These are phyloP conservation scores for Huntiella omanensis DNA, from an alignment of 2,329 filamentous ascomycete species.

Conservation along the genomic window DNA sequence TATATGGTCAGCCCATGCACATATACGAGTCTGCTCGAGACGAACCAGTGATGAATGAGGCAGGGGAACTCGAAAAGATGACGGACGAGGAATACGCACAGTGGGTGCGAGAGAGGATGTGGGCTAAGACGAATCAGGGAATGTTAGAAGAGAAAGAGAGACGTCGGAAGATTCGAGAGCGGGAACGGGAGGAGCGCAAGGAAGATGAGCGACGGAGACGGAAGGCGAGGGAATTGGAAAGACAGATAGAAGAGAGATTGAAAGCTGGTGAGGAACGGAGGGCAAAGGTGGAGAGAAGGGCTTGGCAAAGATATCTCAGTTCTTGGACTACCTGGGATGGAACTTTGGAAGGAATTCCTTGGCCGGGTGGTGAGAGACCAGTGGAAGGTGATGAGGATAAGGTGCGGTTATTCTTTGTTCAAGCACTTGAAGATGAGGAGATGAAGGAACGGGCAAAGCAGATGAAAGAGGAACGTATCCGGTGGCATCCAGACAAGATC, in stretches of 20 bases:
- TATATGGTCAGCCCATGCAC: conserved; percentile 94
- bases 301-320: conserved; percentile 33
- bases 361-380: conserved; percentile 32
- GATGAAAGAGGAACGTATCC: conserved; percentile 69
- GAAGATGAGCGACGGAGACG: conserved; percentile 18
- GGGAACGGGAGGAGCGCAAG: conserved; percentile 15
- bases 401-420: conserved; percentile 51
- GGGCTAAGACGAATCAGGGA: conserved; percentile 81
- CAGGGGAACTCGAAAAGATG: conserved; percentile 59
- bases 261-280: conserved; percentile 45
- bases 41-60: conserved; percentile 18
- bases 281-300: conserved; percentile 36
- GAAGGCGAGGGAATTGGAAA: conserved; percentile 27
- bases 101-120: conserved; percentile 79
- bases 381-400: conserved; percentile 23
- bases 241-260: conserved; percentile 51
- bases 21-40: conserved; percentile 33
- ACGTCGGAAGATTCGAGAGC: conserved; percentile 29
- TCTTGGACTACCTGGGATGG: conserved; percentile 41
- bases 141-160: conserved; percentile 56
- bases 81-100: conserved; percentile 79
- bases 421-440: conserved; percentile 22
- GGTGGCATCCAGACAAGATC: conserved; percentile 97
- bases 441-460: conserved; percentile 26
- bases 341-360: conserved; percentile 30